phyloP scores from a whole-genome alignment of 2,329 filamentous ascomycete species.

The Scytalidium lignicola region DNA sequence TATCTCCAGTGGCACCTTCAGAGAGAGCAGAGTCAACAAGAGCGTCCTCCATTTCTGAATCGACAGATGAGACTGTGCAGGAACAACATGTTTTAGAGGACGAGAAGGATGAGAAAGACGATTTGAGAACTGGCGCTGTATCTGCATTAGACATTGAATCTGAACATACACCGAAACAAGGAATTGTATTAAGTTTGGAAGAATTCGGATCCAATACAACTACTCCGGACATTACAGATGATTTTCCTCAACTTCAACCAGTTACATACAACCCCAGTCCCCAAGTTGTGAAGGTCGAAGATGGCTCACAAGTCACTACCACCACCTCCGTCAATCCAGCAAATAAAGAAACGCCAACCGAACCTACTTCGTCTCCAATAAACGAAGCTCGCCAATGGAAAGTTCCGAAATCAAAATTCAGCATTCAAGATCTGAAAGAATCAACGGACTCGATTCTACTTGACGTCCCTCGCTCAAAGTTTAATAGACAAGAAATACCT shows the following conservation, averaged over 20 bases:
- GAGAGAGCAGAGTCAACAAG: slow-evolving; percentile 56
- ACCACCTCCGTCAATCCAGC: neutral
- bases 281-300: neutral
- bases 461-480: neutral
- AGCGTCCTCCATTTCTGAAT: slow-evolving; percentile 59
- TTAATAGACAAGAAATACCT: neutral
- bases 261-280: neutral
- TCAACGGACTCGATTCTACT: neutral
- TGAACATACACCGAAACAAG: slow-evolving; percentile 20
- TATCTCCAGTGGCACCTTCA: slow-evolving; percentile 50
- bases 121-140: neutral
- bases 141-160: slow-evolving; percentile 21
- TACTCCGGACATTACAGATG: neutral
- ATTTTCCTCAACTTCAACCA: slow-evolving; percentile 1
- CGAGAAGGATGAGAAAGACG: neutral
- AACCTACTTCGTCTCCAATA: neutral
- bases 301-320: neutral
- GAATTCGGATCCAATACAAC: neutral
- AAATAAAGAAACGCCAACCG: slow-evolving; percentile 2
- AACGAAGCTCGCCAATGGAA: slow-evolving; percentile 12
- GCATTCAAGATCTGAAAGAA: slow-evolving; percentile 17
- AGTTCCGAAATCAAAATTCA: slow-evolving; percentile 23
- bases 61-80: slow-evolving; percentile 54
- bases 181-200: neutral
- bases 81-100: slow-evolving; percentile 15